Conservation (phyloP, 352 stramenopile species). For the Peronosclerospora sorghi region DNA sequence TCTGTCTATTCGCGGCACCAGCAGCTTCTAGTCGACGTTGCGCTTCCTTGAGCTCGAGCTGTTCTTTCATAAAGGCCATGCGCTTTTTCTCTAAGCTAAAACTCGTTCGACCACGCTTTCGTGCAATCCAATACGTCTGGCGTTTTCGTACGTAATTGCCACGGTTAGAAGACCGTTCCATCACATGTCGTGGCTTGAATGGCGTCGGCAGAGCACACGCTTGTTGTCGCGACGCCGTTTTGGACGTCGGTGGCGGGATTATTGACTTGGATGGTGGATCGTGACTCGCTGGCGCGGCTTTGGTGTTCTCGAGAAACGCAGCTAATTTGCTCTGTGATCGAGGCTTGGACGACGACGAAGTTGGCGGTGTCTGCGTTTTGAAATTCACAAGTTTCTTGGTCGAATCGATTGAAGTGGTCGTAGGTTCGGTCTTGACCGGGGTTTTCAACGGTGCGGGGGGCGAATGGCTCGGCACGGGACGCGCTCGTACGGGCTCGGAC, state of each 20-base stretch:
- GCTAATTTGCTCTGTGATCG: constrained; percentile 69
- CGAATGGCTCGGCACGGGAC: constrained; percentile 11
- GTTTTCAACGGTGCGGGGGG: constrained; percentile 11
- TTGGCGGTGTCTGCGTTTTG: constrained; percentile 54
- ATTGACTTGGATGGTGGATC: constrained; percentile 11
- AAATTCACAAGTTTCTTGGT: constrained; percentile 54
- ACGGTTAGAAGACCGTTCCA: constrained; percentile 49
- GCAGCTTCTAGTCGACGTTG: constrained; percentile 48
- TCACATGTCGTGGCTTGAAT: constrained; percentile 36
- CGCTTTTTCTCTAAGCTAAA: constrained; percentile 82
- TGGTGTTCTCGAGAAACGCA: constrained; percentile 61
- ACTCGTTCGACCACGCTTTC: constrained; percentile 26
- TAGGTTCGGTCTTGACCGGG: constrained; percentile 11
- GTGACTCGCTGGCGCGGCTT: constrained; percentile 11
- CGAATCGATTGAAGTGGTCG: constrained; percentile 11
- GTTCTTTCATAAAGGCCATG: constrained; percentile 73
- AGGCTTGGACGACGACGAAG: constrained; percentile 23
- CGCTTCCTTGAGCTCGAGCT: constrained; percentile 73
- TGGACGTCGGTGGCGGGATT: constrained; percentile 9
- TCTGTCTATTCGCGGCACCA: constrained; percentile 62
- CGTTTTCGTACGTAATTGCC: constrained; percentile 65
- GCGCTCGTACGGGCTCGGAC: constrained; percentile 27
- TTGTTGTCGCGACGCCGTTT: constrained; percentile 5
- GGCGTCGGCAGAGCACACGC: constrained; percentile 1
- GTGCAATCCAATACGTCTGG: constrained; percentile 55